phyloP scores from a whole-genome alignment of 78 protist species.

The Monosiga brevicollis region DNA sequence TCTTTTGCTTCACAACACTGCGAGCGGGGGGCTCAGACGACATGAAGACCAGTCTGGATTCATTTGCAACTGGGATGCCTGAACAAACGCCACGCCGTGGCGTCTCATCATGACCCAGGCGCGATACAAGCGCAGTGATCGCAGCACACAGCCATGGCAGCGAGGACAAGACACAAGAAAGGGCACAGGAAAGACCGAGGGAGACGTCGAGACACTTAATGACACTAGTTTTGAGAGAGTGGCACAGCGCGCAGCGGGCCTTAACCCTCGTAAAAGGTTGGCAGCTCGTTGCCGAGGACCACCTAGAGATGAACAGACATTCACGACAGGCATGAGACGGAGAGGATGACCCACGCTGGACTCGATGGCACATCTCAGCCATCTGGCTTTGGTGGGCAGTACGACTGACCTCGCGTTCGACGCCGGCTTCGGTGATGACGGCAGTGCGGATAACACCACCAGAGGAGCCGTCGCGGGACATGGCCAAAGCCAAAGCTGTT shows the following conservation, averaged over 20 bases:
- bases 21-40: no score
- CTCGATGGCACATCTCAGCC: no score
- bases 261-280: constrained; percentile 26
- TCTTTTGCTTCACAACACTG: no score
- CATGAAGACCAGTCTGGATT: no score
- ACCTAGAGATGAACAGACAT: no score
- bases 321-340: no score
- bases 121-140: background rate
- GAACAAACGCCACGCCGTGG: background rate
- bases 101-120: background rate
- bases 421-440: constrained; percentile 66
- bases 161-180: background rate
- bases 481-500: constrained; percentile 82
- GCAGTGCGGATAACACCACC: constrained; percentile 92
- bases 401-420: constrained; percentile 40
- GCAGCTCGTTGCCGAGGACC: constrained; percentile 51
- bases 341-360: no score
- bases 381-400: no score
- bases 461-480: constrained; percentile 93
- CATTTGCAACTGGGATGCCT: no score
- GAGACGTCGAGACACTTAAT: background rate
- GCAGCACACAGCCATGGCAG: background rate
- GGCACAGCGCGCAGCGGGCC: background rate
- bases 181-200: background rate
- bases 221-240: background rate